Conservation (phyloP, 2,329 filamentous ascomycete species). For the Colletotrichum sp. region DNA sequence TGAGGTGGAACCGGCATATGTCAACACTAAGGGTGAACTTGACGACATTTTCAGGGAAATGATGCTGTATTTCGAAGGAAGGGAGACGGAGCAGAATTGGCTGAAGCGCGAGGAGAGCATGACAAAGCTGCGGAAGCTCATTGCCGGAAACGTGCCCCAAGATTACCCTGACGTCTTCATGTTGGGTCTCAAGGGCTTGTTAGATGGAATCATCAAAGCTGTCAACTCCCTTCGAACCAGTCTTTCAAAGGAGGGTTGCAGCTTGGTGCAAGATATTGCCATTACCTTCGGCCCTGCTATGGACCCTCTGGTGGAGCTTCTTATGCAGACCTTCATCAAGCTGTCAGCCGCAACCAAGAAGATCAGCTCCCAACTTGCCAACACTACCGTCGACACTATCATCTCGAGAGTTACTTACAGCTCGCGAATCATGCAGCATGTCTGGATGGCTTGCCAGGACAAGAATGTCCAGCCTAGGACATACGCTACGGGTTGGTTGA, state of each 20-base stretch:
- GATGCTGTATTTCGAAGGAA: conserved; percentile 82
- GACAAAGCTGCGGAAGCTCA: conserved; percentile 75
- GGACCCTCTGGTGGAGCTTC: conserved; percentile 87
- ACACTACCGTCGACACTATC: conserved; percentile 80
- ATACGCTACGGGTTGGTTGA: conserved; percentile 83
- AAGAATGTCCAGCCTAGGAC: conserved; percentile 90
- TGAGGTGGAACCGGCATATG: conserved; percentile 82
- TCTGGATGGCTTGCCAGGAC: conserved; percentile 83
- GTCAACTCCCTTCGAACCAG: conserved; percentile 86
- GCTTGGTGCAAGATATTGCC: conserved; percentile 84
- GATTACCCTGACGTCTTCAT: conserved; percentile 79
- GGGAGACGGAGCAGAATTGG: conserved; percentile 92
- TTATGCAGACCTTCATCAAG: conserved; percentile 90
- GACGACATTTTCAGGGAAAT: conserved; percentile 87
- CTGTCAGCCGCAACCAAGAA: conserved; percentile 91
- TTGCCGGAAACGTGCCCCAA: conserved; percentile 81
- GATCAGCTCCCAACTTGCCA: conserved; percentile 85
- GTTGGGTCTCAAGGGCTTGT: conserved; percentile 70
- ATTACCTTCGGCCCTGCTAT: conserved; percentile 77
- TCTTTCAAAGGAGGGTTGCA: conserved; percentile 85
- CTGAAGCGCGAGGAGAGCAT: conserved; percentile 82
- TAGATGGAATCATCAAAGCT: conserved; percentile 90
- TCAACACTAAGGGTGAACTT: conserved; percentile 85
- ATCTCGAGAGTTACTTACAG: conserved; percentile 82
- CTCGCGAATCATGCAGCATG: conserved; percentile 81